Evolutionary conservation across 2,329 filamentous ascomycete genomes (phyloP).

Genomic region (Curvularia sp.): DNA sequence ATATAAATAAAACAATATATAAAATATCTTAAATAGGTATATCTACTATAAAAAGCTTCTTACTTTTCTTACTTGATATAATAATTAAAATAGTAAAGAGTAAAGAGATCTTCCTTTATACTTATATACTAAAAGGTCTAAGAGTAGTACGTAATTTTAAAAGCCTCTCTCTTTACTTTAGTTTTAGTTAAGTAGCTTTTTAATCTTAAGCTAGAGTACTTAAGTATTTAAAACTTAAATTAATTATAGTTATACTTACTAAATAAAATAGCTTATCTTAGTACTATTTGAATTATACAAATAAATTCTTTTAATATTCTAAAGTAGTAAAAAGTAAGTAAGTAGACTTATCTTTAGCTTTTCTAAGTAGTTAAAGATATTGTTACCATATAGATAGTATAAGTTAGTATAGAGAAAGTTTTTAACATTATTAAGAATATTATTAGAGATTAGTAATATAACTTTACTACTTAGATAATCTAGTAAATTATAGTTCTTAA

Average conservation of each 20-base stretch:
- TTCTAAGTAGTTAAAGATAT: neutral
- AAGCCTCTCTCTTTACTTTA: neutral
- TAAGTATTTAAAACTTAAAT: neutral
- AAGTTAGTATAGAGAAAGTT: neutral
- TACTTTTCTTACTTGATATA: no score
- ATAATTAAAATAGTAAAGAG: no score
- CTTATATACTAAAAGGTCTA: no score
- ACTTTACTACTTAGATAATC: neutral
- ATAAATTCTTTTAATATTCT: neutral
- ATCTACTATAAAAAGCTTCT: neutral
- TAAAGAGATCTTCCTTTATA: neutral
- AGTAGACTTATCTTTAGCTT: neutral
- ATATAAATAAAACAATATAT: neutral
- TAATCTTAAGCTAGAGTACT: neutral
- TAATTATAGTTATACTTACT: neutral
- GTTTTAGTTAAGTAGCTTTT: neutral
- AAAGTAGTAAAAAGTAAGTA: neutral
- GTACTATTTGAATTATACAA: neutral
- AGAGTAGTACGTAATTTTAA: no score
- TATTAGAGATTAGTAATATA: neutral
- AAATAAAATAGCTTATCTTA: neutral
- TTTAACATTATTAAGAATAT: constrained; percentile 4
- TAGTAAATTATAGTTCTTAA: neutral
- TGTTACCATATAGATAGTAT: neutral
- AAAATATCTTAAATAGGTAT: no score